Evolutionary conservation across 2,329 filamentous ascomycete genomes (phyloP).

Genomic region (Coniochaeta sp.): DNA sequence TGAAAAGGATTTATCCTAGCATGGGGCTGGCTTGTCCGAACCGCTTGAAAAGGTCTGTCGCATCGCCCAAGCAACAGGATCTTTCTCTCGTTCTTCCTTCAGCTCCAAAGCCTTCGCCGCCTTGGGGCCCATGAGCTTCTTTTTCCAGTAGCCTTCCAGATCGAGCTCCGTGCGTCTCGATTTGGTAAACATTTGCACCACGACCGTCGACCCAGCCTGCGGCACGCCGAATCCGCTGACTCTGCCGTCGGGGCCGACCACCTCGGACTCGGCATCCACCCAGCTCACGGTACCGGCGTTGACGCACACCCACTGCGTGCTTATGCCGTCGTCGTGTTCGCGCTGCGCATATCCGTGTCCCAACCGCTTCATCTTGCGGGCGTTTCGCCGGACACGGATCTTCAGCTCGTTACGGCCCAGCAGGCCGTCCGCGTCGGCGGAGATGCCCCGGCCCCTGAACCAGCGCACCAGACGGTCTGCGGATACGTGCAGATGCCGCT

Average conservation of each 20-base stretch:
- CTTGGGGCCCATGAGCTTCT: slow-evolving; percentile 6
- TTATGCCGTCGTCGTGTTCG: slow-evolving; percentile 73
- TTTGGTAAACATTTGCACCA: slow-evolving; percentile 53
- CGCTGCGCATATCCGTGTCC: slow-evolving; percentile 61
- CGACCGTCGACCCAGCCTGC: slow-evolving; percentile 41
- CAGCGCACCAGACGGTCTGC: slow-evolving; percentile 86
- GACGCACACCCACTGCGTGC: slow-evolving; percentile 94
- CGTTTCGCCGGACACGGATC: slow-evolving; percentile 72
- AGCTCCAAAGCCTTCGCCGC: neutral
- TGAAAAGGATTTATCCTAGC: neutral
- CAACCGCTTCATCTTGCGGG: slow-evolving; percentile 73
- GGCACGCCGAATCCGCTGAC: slow-evolving; percentile 71
- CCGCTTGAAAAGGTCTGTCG: slow-evolving; percentile 5
- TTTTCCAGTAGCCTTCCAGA: slow-evolving; percentile 45
- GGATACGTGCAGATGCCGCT: slow-evolving; percentile 87
- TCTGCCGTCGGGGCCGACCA: slow-evolving; percentile 40
- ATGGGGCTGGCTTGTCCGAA: neutral
- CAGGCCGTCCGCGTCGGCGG: slow-evolving; percentile 77
- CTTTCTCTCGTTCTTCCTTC: neutral
- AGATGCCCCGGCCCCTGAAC: slow-evolving; percentile 67
- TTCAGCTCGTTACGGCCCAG: slow-evolving; percentile 88
- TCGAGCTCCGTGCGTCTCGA: slow-evolving; percentile 42
- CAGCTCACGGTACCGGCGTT: slow-evolving; percentile 69
- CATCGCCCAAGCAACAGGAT: slow-evolving; percentile 20
- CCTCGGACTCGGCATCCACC: slow-evolving; percentile 34